Percentiles rank a stretch among this genome's conserved stretches.
Evolutionary conservation across 192 early-diverging fungal genomes (phyloP).

Genomic region (Coemansia sp.): DNA sequence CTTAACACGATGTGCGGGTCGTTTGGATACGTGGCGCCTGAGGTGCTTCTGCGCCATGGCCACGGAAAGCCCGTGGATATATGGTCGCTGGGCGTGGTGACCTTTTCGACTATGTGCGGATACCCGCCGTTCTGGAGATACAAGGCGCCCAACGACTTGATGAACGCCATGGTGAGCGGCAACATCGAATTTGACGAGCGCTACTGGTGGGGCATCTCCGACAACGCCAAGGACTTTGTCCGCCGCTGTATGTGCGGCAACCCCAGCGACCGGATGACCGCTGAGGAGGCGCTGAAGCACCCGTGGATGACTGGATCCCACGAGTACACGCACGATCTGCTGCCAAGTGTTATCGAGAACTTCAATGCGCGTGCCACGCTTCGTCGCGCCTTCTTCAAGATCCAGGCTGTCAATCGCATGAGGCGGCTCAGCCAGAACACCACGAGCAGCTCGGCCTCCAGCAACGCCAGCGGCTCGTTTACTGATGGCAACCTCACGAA

Average conservation of each 20-base stretch:
- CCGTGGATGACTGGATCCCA: slow-evolving; percentile 73
- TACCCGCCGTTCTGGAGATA: slow-evolving; percentile 72
- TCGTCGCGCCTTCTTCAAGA: slow-evolving; percentile 54
- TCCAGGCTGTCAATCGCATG: slow-evolving; percentile 54
- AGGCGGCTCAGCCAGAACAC: slow-evolving; percentile 31
- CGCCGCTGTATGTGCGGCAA: slow-evolving; percentile 67
- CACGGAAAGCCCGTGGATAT: slow-evolving; percentile 92
- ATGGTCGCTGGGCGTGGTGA: slow-evolving; percentile 92
- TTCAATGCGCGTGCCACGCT: slow-evolving; percentile 53
- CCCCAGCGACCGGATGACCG: slow-evolving; percentile 73
- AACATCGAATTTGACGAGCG: slow-evolving; percentile 71
- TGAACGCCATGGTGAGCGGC: slow-evolving; percentile 63
- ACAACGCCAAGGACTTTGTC: slow-evolving; percentile 74
- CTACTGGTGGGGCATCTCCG: slow-evolving; percentile 82
- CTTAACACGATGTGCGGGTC: slow-evolving; percentile 85
- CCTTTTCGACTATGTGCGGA: slow-evolving; percentile 84
- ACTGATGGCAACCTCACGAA: slow-evolving; percentile 9
- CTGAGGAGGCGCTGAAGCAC: slow-evolving; percentile 78
- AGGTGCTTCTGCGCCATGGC: slow-evolving; percentile 79
- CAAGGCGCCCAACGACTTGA: slow-evolving; percentile 60
- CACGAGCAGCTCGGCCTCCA: slow-evolving; percentile 1
- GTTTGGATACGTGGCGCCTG: slow-evolving; percentile 81
- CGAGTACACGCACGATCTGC: slow-evolving; percentile 74
- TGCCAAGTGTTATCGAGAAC: slow-evolving; percentile 78
- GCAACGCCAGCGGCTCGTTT: slow-evolving; percentile 17